phyloP scores from a whole-genome alignment of 768 basidiomycete genomes.

The Grammothele lineata region DNA sequence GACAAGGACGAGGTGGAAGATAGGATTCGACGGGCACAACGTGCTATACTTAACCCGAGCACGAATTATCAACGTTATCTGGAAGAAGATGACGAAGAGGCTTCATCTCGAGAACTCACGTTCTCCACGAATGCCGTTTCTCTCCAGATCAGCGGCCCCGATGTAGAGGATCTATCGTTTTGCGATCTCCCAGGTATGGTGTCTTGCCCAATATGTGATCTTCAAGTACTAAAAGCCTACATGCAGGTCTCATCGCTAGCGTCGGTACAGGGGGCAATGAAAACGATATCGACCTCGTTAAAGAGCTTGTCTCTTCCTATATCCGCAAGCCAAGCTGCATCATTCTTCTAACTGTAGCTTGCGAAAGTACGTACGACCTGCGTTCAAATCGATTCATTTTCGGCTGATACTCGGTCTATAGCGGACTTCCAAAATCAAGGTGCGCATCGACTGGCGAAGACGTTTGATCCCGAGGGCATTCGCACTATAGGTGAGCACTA shows the following conservation, averaged over 20 bases:
- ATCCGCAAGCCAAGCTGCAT: slow-evolving; percentile 61
- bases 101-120: slow-evolving; percentile 13
- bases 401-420: slow-evolving; percentile 23
- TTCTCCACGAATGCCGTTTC: slow-evolving; percentile 36
- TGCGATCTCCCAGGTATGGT: slow-evolving; percentile 35
- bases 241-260: slow-evolving; percentile 49
- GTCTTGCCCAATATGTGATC: background rate
- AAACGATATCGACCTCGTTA: slow-evolving; percentile 58
- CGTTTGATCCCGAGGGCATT: slow-evolving; percentile 55
- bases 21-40: slow-evolving; percentile 60
- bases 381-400: no score
- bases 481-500: slow-evolving; percentile 62
- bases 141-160: slow-evolving; percentile 33
- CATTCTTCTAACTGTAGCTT: slow-evolving; percentile 55
- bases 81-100: slow-evolving; percentile 18
- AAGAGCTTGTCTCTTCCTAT: slow-evolving; percentile 51
- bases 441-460: slow-evolving; percentile 60
- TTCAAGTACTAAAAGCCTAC: background rate
- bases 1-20: slow-evolving; percentile 57
- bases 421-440: slow-evolving; percentile 82
- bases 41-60: slow-evolving; percentile 60
- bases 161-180: slow-evolving; percentile 38
- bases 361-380: slow-evolving; percentile 49
- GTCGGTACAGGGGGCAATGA: slow-evolving; percentile 37
- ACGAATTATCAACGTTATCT: slow-evolving; percentile 33